phyloP scores from a whole-genome alignment of 306 rosid genomes.

The Malus sieversii region DNA sequence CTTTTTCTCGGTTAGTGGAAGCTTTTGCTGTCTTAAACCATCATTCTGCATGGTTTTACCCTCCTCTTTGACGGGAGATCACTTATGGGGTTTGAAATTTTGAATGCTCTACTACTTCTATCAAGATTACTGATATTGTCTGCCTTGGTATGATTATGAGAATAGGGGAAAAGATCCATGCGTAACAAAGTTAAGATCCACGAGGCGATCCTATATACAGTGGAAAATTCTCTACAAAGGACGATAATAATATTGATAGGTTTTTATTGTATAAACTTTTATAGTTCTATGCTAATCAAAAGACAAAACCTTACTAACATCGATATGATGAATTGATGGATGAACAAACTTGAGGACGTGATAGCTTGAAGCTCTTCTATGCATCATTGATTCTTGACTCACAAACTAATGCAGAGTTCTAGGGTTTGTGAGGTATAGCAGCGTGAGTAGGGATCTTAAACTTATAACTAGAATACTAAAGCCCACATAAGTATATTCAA shows the following conservation, averaged over 20 bases:
- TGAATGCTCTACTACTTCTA: constrained; percentile 1
- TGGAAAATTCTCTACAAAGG: neutral
- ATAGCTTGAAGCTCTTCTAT: too few species aligned
- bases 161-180: neutral
- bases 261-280: neutral
- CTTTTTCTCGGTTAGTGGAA: constrained; percentile 9
- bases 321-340: neutral
- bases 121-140: neutral
- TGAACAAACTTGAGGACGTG: neutral
- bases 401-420: too few species aligned
- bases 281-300: neutral
- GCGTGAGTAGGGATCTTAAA: too few species aligned
- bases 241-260: neutral
- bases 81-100: constrained; percentile 19
- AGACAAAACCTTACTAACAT: neutral
- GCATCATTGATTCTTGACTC: too few species aligned
- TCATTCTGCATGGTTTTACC: constrained; percentile 14
- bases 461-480: too few species aligned
- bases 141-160: constrained; percentile 4
- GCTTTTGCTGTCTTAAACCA: constrained; percentile 19
- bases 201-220: neutral
- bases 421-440: too few species aligned
- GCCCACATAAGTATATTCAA: too few species aligned
- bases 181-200: neutral
- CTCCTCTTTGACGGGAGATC: constrained; percentile 23